A percentile compares a stretch with the other conserved stretches of the same genome.
These are phyloP conservation scores for Phytophthora sp. DNA, from an alignment of 352 stramenopile species.

Conservation along the genomic window DNA sequence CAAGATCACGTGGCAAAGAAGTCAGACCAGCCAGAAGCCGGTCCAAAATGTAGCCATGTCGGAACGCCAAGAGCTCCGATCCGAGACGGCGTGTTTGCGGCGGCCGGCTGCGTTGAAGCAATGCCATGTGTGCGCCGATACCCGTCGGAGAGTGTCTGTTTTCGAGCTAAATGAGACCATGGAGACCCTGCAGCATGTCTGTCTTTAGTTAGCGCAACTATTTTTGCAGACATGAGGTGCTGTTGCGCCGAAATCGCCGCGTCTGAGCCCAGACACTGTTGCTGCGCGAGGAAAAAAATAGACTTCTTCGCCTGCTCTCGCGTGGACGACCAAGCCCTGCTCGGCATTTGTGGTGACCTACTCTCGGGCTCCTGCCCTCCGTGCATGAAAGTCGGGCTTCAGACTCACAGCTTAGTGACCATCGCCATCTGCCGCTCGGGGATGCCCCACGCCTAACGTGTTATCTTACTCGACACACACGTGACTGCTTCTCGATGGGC, in stretches of 20 bases:
- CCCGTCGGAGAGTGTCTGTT: not conserved
- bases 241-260: not conserved
- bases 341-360: conserved; percentile 2
- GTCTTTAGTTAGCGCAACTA: conserved; percentile 27
- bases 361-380: not conserved
- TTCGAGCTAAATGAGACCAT: not conserved
- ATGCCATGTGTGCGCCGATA: not conserved
- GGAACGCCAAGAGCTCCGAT: not conserved
- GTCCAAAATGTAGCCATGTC: conserved; percentile 26
- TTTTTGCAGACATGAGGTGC: conserved; percentile 12
- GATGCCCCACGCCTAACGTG: conserved; percentile 26
- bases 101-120: not conserved
- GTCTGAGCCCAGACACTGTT: not conserved
- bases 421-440: not conserved
- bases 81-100: not conserved
- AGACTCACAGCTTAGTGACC: not conserved
- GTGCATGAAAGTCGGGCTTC: not conserved
- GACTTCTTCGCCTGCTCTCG: not conserved
- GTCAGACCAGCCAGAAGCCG: conserved; percentile 2
- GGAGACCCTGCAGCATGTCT: not conserved
- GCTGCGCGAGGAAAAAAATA: conserved; percentile 12
- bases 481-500: conserved; percentile 47
- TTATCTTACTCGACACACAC: conserved; percentile 1
- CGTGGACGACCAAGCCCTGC: not conserved
- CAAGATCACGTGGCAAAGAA: conserved; percentile 16